Evolutionary conservation across 805 yeast genomes (phyloP), one percentile per base, ranked within the genome.

Genomic region (Metschnikowia shivogae): DNA sequence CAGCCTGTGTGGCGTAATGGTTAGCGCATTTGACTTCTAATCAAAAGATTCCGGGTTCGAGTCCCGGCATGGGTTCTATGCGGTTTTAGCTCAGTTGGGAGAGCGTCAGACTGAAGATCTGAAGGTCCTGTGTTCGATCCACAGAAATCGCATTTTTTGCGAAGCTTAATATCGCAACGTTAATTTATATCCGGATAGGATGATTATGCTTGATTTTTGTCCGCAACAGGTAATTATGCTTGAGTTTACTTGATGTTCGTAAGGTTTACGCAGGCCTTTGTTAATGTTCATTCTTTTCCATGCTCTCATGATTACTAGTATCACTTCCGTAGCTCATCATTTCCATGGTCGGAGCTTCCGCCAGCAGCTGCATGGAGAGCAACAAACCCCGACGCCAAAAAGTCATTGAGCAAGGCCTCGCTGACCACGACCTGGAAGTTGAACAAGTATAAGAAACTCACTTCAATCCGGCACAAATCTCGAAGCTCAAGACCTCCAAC

Each of bases 341-440:
- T 22, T 22, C 8, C 8, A 22, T 3, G 8, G 26, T 22, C 8
- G 8, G 8, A 6, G 26, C 26, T 7, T 22, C 26, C 26, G 26
- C 26, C 8, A 22, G 32, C 42, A 17, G 42, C 35, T 17, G 48
- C 53, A 36, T 67, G 56, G 45, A 71, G 59, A 6, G 62, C 61
- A 13, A 60, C 53, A 46, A 66, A 67, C 32, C 61, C 65, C 26
- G 63, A 62, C 7, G 54, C 52, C 46, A 71, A 58, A 44, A 63
- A 70, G 34, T 64, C 57, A 46, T 61, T 54, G 43, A 73, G 52
- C 13, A 61, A 53, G 30, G 53, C 51, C 49, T 62, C 61, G 45
- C 74, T 74, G 6, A 75, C 73, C 36, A 68, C 70, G 45, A 80
- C 59, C 39, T 76, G 72, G 57, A 77, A 80, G 54, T 77, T 74